Percentiles rank a stretch among this genome's conserved stretches.
phyloP scores from a whole-genome alignment of 2,329 filamentous ascomycete species.

The Cordyceps fumosorosea region DNA sequence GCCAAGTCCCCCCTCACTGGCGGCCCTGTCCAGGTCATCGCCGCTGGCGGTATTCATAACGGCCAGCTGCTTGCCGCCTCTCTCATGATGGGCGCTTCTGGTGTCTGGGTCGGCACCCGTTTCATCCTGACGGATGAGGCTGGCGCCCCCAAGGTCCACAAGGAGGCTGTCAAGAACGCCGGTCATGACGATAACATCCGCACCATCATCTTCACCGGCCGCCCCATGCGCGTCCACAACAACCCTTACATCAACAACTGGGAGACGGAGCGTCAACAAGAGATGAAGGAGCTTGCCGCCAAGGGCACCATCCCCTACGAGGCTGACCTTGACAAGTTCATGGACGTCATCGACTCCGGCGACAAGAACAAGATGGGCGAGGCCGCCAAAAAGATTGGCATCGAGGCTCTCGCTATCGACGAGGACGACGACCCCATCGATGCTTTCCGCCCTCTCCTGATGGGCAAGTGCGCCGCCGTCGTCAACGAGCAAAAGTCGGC shows the following conservation, averaged over 20 bases:
- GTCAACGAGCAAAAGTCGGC: constrained; percentile 89
- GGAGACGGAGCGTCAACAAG: constrained; percentile 82
- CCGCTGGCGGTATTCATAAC: constrained; percentile 90
- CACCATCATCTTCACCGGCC: constrained; percentile 97
- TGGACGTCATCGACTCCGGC: constrained; percentile 53
- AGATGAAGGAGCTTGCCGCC: constrained; percentile 86
- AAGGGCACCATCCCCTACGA: constrained; percentile 93
- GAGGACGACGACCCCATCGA: constrained; percentile 84
- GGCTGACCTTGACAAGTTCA: constrained; percentile 81
- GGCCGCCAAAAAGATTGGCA: constrained; percentile 47
- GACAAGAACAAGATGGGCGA: constrained; percentile 48
- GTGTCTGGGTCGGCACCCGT: constrained; percentile 93
- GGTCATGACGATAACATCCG: constrained; percentile 93
- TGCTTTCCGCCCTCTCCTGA: constrained; percentile 82
- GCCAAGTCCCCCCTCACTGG: constrained; percentile 84
- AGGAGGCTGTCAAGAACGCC: constrained; percentile 88
- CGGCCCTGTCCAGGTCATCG: constrained; percentile 81
- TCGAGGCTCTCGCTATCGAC: constrained; percentile 60
- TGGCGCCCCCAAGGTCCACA: constrained; percentile 85
- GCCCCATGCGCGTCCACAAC: constrained; percentile 85
- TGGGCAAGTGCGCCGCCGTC: constrained; percentile 95
- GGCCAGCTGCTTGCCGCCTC: constrained; percentile 84
- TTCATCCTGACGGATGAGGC: constrained; percentile 94
- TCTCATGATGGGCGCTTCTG: constrained; percentile 85
- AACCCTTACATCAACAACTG: constrained; percentile 94